A percentile compares a stretch with the other conserved stretches of the same genome.
These are phyloP conservation scores for Musa troglodytarum DNA, from an alignment of 176 grass and related monocot genomes.

Conservation along the genomic window DNA sequence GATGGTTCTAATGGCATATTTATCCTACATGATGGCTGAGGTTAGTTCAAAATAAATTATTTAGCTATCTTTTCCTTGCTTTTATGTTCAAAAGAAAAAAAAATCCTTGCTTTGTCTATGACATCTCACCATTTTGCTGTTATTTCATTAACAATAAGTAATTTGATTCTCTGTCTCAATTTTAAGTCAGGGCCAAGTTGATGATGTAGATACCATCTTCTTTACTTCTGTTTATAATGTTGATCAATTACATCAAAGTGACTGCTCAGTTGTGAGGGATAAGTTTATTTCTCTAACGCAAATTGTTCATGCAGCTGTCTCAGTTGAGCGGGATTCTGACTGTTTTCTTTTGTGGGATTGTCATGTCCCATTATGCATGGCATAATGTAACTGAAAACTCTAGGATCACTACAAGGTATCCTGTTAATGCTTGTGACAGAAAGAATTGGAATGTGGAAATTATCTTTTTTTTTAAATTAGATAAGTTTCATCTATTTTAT, in stretches of 20 bases:
- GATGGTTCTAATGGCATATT: constrained; percentile 89
- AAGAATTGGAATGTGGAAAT: neutral
- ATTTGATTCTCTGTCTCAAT: no score
- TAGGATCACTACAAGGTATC: constrained; percentile 72
- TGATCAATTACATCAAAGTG: neutral
- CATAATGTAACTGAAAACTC: constrained; percentile 83
- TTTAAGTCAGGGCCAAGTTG: no score
- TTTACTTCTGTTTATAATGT: neutral
- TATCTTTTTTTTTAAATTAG: neutral
- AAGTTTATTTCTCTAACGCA: neutral
- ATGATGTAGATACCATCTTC: neutral
- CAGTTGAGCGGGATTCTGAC: constrained; percentile 75
- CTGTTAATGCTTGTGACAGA: neutral
- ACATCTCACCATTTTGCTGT: neutral
- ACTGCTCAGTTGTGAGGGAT: neutral
- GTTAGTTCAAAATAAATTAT: constrained; percentile 24
- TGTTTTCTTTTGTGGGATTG: constrained; percentile 87
- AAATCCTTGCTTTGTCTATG: neutral
- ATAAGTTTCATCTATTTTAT: neutral
- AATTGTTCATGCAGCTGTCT: constrained; percentile 33
- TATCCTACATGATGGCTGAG: constrained; percentile 91
- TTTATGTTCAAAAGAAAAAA: neutral
- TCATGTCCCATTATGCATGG: constrained; percentile 95
- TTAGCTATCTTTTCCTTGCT: neutral
- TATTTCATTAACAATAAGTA: neutral